These are phyloP conservation scores for Larix sibirica DNA, from an alignment of 83 land plant species.

Conservation along the genomic window DNA sequence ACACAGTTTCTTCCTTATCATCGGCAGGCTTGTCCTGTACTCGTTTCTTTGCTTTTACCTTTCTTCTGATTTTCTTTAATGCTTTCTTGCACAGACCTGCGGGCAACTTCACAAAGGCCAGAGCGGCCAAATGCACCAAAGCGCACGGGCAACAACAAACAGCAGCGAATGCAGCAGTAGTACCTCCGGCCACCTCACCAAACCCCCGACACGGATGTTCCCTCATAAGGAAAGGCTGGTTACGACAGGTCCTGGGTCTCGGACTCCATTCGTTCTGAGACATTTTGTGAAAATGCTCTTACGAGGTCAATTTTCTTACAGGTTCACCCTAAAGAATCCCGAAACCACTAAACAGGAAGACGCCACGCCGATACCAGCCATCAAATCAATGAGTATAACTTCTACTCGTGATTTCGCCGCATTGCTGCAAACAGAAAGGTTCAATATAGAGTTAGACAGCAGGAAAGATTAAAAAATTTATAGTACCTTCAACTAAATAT, in stretches of 20 bases:
- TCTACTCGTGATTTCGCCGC: neutral
- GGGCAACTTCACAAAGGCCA: constrained; percentile 56
- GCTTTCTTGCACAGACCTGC: constrained; percentile 47
- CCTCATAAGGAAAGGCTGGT: constrained; percentile 8
- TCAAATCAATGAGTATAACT: neutral
- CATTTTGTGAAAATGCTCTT: neutral
- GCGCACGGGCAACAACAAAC: constrained; percentile 61
- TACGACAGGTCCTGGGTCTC: neutral
- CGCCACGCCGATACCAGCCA: neutral
- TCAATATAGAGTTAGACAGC: no score
- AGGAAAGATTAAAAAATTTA: no score
- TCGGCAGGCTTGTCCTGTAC: neutral
- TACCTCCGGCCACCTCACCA: constrained; percentile 55
- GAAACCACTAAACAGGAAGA: no score
- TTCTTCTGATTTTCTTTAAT: constrained; percentile 8
- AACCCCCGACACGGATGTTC: neutral
- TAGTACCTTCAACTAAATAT: no score
- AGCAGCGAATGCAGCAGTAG: constrained; percentile 59
- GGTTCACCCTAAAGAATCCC: no score
- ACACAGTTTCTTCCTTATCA: neutral
- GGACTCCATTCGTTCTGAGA: neutral
- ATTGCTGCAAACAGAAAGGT: neutral
- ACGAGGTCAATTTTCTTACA: no score
- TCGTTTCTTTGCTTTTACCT: neutral
- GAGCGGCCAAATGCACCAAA: constrained; percentile 27